Base-by-base conservation (phyloP, 352 stramenopile species). In the Phytophthora hybrid region DNA sequence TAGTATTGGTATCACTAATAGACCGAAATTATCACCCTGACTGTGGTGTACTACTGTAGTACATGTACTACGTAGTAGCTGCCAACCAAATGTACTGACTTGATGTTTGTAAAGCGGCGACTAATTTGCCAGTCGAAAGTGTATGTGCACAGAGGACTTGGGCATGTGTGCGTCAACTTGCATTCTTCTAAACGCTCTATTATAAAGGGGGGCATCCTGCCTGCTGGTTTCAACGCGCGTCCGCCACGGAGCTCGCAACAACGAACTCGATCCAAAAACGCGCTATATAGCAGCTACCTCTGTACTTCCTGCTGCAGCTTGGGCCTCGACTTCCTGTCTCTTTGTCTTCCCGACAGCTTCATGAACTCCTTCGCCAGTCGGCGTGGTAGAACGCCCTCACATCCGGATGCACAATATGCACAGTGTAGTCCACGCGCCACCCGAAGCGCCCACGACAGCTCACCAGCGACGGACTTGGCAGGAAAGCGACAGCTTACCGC, bases 171-270 rank as follows among this genome's bases (percentile, higher is more conserved):
- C 69, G 58, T 76, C 63, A 77, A 47, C 14, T 74, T 78, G 62
- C 66, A 73, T 78, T 71, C 41, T 49, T 49, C 41, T 68, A 71
- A 74, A 78, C 71, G 66, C 71, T 81, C 75, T 81, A 81, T 81
- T 72, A 73, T 81, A 73, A 71, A 76, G 51, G 41, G 66, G 61
- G 55, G 3, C 34, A 69, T 69, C 37, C 59, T 73, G 60, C 63
- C 16, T 68, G 61, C 32, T 44, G 72, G 51, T 59, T 62, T 58
- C 16, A 61, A 51, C 19, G 32, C 66, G 56, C 26, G 44, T 56
- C 63, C 56, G 47, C 47, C 47, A 16, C 47, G n/a, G 47, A 54
- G 47, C n/a, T 54, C 47, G 47, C 23, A 18, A 39, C 26, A 59
- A 66, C 51, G 63, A 67, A 59, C 62, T 66, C 52, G 29, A 59